Percentiles rank a stretch among this genome's conserved stretches.
phyloP scores from a whole-genome alignment of 176 grass and related monocot genomes.

The Oryza nivara region DNA sequence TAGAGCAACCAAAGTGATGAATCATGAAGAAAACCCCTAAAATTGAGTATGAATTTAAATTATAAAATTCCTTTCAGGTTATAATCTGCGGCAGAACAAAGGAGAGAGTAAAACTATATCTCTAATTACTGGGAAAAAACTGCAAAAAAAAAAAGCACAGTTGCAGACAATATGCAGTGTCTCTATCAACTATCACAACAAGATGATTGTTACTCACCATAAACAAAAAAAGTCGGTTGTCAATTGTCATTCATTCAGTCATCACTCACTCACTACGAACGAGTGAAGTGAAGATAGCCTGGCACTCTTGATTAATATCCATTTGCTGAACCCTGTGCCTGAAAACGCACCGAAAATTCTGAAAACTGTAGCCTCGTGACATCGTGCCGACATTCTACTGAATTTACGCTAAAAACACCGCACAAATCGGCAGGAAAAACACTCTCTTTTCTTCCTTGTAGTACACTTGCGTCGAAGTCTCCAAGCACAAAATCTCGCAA shows the following conservation, averaged over 20 bases:
- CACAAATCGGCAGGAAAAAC: background rate
- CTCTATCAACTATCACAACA: conserved; percentile 3
- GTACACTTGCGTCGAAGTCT: background rate
- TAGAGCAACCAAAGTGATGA: too few relatives aligned
- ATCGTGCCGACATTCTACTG: conserved; percentile 42
- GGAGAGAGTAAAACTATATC: background rate
- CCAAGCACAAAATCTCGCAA: conserved; percentile 39
- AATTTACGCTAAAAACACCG: conserved; percentile 12
- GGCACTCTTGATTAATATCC: background rate
- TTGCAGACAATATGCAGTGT: conserved; percentile 1
- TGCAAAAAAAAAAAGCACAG: background rate
- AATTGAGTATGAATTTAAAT: background rate
- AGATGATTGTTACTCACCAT: conserved; percentile 27
- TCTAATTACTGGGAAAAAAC: background rate
- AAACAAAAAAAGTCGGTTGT: background rate
- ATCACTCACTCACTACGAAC: conserved; percentile 3
- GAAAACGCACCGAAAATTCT: background rate
- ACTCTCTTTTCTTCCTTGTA: background rate
- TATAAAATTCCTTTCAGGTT: background rate
- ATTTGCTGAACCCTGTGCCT: conserved; percentile 4
- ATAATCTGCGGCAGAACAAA: too few relatives aligned
- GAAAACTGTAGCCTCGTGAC: conserved; percentile 42
- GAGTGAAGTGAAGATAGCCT: background rate
- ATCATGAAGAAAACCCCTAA: too few relatives aligned
- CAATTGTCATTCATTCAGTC: conserved; percentile 6